Evolutionary conservation across 2,329 filamentous ascomycete genomes (phyloP).

Genomic region (Cryphonectria japonica): DNA sequence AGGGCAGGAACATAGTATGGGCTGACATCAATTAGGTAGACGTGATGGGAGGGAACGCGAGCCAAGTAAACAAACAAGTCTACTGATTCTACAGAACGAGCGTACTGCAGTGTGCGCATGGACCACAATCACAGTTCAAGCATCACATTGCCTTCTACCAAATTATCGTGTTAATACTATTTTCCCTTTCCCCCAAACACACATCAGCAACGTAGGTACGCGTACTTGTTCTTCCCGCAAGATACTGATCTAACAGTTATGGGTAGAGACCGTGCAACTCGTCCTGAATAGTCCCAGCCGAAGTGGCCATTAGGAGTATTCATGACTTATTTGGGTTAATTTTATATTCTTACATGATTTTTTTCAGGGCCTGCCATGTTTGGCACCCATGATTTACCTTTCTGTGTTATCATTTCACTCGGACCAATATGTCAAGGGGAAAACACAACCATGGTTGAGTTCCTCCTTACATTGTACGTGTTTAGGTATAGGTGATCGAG

Average conservation of each 20-base stretch:
- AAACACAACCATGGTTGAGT: too few species aligned
- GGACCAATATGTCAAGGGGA: too few species aligned
- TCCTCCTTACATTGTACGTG: too few species aligned
- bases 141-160: not conserved
- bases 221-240: not conserved
- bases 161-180: not conserved
- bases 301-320: not conserved
- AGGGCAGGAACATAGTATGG: not conserved
- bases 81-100: not conserved
- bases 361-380: too few species aligned
- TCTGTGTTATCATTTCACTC: too few species aligned
- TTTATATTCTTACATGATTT: not conserved
- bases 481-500: too few species aligned
- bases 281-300: not conserved
- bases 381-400: too few species aligned
- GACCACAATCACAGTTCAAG: not conserved
- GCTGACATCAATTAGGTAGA: not conserved
- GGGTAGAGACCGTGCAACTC: not conserved
- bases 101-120: not conserved
- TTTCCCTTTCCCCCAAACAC: not conserved
- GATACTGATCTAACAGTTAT: not conserved
- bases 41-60: not conserved
- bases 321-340: not conserved
- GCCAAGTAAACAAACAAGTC: not conserved
- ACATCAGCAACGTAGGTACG: not conserved